phyloP scores from a whole-genome alignment of 306 rosid genomes.

The Vigna mungo region DNA sequence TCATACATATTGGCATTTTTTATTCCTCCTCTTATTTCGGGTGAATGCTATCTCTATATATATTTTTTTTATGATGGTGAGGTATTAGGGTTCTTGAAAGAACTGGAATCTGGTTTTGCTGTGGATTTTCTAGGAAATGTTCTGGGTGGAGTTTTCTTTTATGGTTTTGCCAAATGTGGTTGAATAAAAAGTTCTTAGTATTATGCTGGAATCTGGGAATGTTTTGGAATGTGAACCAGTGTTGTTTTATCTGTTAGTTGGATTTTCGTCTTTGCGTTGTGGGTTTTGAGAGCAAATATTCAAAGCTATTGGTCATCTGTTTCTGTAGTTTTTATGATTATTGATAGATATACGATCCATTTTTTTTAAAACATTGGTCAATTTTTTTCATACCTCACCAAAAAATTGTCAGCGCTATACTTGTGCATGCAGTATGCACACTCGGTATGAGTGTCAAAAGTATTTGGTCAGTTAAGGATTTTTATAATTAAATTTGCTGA shows the following conservation, averaged over 20 bases:
- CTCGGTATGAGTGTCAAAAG: slow-evolving; percentile 2
- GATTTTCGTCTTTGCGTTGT: background rate
- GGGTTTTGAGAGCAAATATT: background rate
- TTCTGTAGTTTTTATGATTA: slow-evolving; percentile 23
- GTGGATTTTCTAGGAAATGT: background rate
- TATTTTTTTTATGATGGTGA: background rate
- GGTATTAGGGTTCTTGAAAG: background rate
- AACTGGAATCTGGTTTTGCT: background rate
- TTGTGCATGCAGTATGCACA: background rate
- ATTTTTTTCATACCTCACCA: background rate
- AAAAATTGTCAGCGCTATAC: background rate
- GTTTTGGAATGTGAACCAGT: slow-evolving; percentile 5
- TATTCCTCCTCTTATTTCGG: slow-evolving; percentile 1
- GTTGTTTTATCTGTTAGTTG: slow-evolving; percentile 16
- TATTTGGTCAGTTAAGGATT: slow-evolving; percentile 3
- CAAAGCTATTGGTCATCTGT: background rate
- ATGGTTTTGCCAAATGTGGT: slow-evolving; percentile 7
- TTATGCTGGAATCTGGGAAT: background rate
- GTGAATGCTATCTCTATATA: background rate
- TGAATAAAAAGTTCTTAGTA: background rate
- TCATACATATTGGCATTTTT: background rate
- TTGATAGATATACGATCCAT: background rate
- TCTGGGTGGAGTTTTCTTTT: background rate
- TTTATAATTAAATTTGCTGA: background rate
- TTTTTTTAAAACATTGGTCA: background rate